phyloP scores from a whole-genome alignment of 768 basidiomycete species.

The Tricholoma hemisulphureum region DNA sequence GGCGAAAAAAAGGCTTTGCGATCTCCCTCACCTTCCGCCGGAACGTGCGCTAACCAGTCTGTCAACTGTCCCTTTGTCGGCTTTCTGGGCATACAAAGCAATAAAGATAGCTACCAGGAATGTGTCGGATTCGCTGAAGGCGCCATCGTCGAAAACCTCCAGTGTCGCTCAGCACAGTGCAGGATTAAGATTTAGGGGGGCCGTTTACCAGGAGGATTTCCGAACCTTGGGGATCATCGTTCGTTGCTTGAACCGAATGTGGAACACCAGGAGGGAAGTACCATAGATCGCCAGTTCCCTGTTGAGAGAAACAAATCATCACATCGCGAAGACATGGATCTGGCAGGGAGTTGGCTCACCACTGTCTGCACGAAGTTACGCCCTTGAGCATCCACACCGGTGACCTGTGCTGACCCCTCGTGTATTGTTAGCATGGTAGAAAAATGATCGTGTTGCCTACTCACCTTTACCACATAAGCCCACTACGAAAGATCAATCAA shows the following conservation, averaged over 20 bases:
- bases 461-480: constrained; percentile 49
- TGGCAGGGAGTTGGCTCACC: constrained; percentile 28
- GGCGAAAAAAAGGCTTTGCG: background rate
- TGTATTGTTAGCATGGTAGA: background rate
- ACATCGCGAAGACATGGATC: background rate
- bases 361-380: constrained; percentile 50
- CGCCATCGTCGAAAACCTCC: constrained; percentile 51
- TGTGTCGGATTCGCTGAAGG: constrained; percentile 51
- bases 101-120: constrained; percentile 39
- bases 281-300: constrained; percentile 52
- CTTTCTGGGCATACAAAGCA: background rate
- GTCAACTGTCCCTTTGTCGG: constrained; percentile 35
- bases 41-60: constrained; percentile 54
- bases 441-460: background rate
- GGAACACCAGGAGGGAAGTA: constrained; percentile 58
- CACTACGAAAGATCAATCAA: constrained; percentile 32
- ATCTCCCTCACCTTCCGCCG: constrained; percentile 38
- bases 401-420: constrained; percentile 48
- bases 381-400: constrained; percentile 47
- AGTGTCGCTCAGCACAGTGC: too few species aligned
- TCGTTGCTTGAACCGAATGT: constrained; percentile 53
- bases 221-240: constrained; percentile 42
- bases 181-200: too few species aligned
- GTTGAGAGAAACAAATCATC: constrained; percentile 13
- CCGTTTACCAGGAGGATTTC: constrained; percentile 49